Evolutionary conservation across 768 basidiomycete genomes (phyloP).

Genomic region (Phlegmacium glaucopus): DNA sequence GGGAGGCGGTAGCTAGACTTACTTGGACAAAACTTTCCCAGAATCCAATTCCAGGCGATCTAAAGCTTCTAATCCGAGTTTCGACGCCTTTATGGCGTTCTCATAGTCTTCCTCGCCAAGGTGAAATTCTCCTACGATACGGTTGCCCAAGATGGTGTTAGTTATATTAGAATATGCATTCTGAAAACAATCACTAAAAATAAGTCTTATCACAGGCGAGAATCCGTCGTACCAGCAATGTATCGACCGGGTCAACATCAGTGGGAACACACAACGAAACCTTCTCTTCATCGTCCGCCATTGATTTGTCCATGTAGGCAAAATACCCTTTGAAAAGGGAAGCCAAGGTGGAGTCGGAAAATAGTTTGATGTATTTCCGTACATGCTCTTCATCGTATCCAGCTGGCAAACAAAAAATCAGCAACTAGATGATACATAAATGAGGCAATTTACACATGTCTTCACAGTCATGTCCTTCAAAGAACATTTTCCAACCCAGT

Average conservation of each 20-base stretch:
- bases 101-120: constrained; percentile 68
- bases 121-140: constrained; percentile 65
- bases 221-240: constrained; percentile 52
- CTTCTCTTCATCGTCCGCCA: constrained; percentile 38
- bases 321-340: constrained; percentile 67
- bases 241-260: constrained; percentile 62
- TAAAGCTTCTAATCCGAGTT: constrained; percentile 62
- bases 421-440: background rate
- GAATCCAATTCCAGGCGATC: constrained; percentile 50
- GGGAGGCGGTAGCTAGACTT: constrained; percentile 15
- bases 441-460: constrained; percentile 50
- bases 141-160: constrained; percentile 62
- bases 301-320: constrained; percentile 46
- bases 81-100: constrained; percentile 66
- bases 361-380: constrained; percentile 57
- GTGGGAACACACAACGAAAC: too few relatives aligned
- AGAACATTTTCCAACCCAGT: constrained; percentile 73
- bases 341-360: constrained; percentile 58
- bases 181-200: constrained; percentile 30
- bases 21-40: constrained; percentile 53
- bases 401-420: constrained; percentile 33
- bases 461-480: constrained; percentile 73
- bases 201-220: background rate
- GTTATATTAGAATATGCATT: constrained; percentile 48
- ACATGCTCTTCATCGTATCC: constrained; percentile 58